These are phyloP conservation scores for Mycena sp. DNA, from an alignment of 1,284 basidiomycete genomes.

Conservation along the genomic window DNA sequence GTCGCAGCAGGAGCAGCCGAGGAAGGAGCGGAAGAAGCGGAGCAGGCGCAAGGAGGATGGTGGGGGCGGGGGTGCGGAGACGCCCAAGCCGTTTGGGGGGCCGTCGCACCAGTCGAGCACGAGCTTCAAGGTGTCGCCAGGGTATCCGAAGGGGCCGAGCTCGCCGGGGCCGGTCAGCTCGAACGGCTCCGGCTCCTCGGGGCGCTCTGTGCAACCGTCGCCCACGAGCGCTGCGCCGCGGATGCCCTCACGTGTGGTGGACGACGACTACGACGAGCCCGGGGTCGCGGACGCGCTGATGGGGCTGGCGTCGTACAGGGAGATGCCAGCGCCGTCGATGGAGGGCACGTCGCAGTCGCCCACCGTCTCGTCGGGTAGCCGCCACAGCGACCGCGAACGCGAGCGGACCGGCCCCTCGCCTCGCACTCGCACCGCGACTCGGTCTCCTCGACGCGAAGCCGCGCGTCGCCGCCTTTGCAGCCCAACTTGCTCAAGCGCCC, in stretches of 20 bases:
- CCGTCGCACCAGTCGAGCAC: slow-evolving; percentile 34
- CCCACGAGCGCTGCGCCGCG: slow-evolving; percentile 63
- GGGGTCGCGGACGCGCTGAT: slow-evolving; percentile 79
- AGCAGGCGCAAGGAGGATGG: slow-evolving; percentile 50
- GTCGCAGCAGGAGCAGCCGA: slow-evolving; percentile 42
- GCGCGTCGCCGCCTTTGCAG: slow-evolving; percentile 59
- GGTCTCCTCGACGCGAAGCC: slow-evolving; percentile 62
- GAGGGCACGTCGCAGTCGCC: slow-evolving; percentile 57
- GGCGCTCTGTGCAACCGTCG: slow-evolving; percentile 70
- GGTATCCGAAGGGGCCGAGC: slow-evolving; percentile 44
- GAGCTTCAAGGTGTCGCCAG: slow-evolving; percentile 31
- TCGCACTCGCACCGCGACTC: slow-evolving; percentile 58
- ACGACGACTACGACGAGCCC: slow-evolving; percentile 85
- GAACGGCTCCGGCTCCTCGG: slow-evolving; percentile 64
- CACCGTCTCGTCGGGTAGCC: slow-evolving; percentile 60
- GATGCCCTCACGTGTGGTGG: slow-evolving; percentile 70
- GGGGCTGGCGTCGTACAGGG: slow-evolving; percentile 56
- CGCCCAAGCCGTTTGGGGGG: slow-evolving; percentile 45
- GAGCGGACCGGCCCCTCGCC: slow-evolving; percentile 39
- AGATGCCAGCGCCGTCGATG: slow-evolving; percentile 43
- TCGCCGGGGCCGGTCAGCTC: slow-evolving; percentile 28
- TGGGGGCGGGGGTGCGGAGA: slow-evolving; percentile 43
- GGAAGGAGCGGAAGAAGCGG: slow-evolving; percentile 51
- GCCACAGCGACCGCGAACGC: slow-evolving; percentile 59
- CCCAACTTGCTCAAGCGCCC: slow-evolving; percentile 62